These are phyloP conservation scores for Phialocephala subalpina DNA, from an alignment of 2,329 filamentous ascomycete species.

Conservation along the genomic window DNA sequence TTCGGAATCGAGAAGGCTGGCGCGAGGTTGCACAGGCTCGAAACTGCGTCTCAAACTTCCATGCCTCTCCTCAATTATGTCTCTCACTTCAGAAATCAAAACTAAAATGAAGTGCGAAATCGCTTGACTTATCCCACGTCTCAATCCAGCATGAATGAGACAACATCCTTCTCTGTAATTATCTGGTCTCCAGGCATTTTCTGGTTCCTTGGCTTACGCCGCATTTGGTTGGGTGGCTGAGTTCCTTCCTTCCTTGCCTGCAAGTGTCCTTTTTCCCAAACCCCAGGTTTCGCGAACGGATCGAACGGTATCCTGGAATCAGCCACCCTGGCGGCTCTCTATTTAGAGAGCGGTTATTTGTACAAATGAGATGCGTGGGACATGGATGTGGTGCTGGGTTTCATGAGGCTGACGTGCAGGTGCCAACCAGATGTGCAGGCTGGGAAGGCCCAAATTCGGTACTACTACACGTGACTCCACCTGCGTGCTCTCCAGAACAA, in stretches of 20 bases:
- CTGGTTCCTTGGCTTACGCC: not conserved
- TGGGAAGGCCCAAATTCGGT: not conserved
- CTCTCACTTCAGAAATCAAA: too few relatives aligned
- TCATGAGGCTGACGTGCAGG: not conserved
- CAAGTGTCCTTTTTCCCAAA: not conserved
- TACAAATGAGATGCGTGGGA: not conserved
- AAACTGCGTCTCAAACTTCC: not conserved
- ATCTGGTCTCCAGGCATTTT: conserved; percentile 1
- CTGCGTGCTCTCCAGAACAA: not conserved
- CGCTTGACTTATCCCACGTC: not conserved
- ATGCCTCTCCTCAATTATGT: not conserved
- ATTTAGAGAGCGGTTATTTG: conserved; percentile 4
- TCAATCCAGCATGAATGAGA: not conserved
- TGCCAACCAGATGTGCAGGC: not conserved
- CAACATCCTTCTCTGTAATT: too few relatives aligned
- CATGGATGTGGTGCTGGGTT: conserved; percentile 1
- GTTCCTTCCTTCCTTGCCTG: not conserved
- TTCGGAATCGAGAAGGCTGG: not conserved
- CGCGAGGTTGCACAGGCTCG: not conserved
- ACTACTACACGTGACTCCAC: not conserved
- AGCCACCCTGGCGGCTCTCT: not conserved
- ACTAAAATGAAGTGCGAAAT: conserved; percentile 1
- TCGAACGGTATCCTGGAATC: not conserved
- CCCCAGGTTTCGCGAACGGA: not conserved
- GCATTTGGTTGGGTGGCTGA: conserved; percentile 13